phyloP scores from a whole-genome alignment of 805 yeast genomes.

The Alloascoidea africana region DNA sequence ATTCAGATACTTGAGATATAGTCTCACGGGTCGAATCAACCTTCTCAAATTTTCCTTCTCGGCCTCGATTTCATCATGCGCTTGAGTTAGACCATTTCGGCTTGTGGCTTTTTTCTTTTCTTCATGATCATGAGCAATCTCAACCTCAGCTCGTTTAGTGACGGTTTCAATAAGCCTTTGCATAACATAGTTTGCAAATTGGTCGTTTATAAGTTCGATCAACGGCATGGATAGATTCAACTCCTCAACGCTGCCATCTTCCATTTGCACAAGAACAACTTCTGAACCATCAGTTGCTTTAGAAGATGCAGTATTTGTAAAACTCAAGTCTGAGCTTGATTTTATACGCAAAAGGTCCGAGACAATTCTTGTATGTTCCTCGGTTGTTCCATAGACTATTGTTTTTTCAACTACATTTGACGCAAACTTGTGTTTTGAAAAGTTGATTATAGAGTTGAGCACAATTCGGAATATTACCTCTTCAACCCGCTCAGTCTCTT shows the following conservation, averaged over 20 bases:
- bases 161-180: slow-evolving; percentile 82
- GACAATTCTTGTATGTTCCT: slow-evolving; percentile 48
- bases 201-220: slow-evolving; percentile 92
- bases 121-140: slow-evolving; percentile 61
- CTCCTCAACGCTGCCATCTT: slow-evolving; percentile 39
- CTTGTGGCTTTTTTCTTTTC: slow-evolving; percentile 23
- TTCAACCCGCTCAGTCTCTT: too few species aligned
- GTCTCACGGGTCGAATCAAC: slow-evolving; percentile 61
- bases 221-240: slow-evolving; percentile 28
- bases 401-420: slow-evolving; percentile 95
- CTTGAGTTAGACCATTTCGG: slow-evolving; percentile 33
- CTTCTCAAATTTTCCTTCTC: slow-evolving; percentile 47
- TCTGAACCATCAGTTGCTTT: too few species aligned
- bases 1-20: slow-evolving; percentile 61
- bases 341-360: slow-evolving; percentile 42
- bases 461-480: slow-evolving; percentile 56
- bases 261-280: slow-evolving; percentile 23
- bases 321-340: slow-evolving; percentile 26
- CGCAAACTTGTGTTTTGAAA: slow-evolving; percentile 94
- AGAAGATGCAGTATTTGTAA: too few species aligned
- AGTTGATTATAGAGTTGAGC: slow-evolving; percentile 53
- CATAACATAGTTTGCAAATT: slow-evolving; percentile 93
- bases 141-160: slow-evolving; percentile 51
- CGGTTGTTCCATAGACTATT: slow-evolving; percentile 52
- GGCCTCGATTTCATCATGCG: slow-evolving; percentile 42